These are phyloP conservation scores for Quercus wislizeni DNA, from an alignment of 306 rosid species.

Conservation along the genomic window DNA sequence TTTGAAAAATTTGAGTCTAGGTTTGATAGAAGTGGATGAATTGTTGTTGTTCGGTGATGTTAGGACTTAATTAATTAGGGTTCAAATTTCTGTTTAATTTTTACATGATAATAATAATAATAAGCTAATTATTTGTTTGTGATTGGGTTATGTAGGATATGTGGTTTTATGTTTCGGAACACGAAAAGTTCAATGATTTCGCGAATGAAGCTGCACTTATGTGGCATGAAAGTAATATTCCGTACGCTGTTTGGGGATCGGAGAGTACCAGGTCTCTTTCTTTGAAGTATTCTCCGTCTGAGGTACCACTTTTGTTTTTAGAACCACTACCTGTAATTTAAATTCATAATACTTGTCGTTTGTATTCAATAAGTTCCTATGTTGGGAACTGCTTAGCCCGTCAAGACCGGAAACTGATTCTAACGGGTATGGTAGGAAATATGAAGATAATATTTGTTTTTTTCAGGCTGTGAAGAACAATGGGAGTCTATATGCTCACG, in stretches of 20 bases:
- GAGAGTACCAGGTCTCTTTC: constrained; percentile 62
- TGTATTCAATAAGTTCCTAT: too few relatives aligned
- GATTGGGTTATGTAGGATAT: constrained; percentile 56
- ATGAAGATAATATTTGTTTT: constrained; percentile 9
- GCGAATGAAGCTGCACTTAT: constrained; percentile 65
- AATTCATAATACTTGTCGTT: background rate
- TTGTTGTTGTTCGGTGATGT: too few relatives aligned
- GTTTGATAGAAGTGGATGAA: too few relatives aligned
- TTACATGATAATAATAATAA: too few relatives aligned
- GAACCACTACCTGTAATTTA: background rate
- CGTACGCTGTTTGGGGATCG: constrained; percentile 75
- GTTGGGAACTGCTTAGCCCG: too few relatives aligned
- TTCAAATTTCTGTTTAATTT: too few relatives aligned
- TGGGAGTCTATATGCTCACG: constrained; percentile 83
- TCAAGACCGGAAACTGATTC: too few relatives aligned
- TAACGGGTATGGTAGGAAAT: background rate
- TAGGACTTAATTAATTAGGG: too few relatives aligned
- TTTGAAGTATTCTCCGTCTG: constrained; percentile 62
- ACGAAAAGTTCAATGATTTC: constrained; percentile 73
- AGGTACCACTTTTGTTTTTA: constrained; percentile 47
- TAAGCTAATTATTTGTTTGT: background rate
- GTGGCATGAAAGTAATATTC: constrained; percentile 94
- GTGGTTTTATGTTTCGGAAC: constrained; percentile 90
- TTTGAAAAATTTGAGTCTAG: too few relatives aligned
- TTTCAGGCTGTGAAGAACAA: constrained; percentile 73